Conservation (phyloP, 495 filamentous ascomycete genomes). For the Aeminium ludgeri region DNA sequence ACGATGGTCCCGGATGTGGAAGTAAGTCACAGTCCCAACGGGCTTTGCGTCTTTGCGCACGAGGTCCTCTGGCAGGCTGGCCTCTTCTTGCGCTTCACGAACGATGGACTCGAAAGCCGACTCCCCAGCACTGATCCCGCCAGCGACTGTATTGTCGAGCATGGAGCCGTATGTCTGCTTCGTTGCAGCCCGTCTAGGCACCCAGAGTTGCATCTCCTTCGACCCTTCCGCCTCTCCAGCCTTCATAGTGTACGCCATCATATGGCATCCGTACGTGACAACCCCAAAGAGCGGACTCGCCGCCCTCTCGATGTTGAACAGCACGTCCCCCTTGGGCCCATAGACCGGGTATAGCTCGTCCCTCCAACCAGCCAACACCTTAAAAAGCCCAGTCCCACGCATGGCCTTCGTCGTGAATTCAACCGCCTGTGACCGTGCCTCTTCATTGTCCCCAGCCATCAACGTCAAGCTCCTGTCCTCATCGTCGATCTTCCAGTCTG, state of each 20-base stretch:
- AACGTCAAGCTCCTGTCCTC: constrained; percentile 23
- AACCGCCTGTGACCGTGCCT: constrained; percentile 40
- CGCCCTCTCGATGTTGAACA: constrained; percentile 64
- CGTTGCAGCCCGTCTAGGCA: constrained; percentile 51
- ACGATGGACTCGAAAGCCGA: constrained; percentile 60
- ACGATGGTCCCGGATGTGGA: constrained; percentile 57
- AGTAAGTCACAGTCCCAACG: constrained; percentile 65
- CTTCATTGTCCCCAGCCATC: constrained; percentile 14
- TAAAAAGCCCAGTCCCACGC: constrained; percentile 45
- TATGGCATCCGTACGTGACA: constrained; percentile 77
- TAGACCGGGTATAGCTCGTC: constrained; percentile 78
- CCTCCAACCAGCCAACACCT: constrained; percentile 67
- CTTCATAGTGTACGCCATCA: constrained; percentile 52
- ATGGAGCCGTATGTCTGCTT: constrained; percentile 79
- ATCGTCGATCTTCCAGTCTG: constrained; percentile 23
- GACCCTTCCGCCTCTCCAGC: constrained; percentile 19
- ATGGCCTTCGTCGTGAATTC: constrained; percentile 43
- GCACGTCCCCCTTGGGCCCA: constrained; percentile 40
- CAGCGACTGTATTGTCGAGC: constrained; percentile 89
- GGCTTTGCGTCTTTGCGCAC: constrained; percentile 41
- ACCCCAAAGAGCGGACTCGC: constrained; percentile 72
- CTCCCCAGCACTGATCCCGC: constrained; percentile 70
- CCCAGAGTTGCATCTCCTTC: constrained; percentile 61
- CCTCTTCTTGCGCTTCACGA: constrained; percentile 79
- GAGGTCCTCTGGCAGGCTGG: constrained; percentile 55